Evolutionary conservation across 345 rosid species (phyloP), one percentile per base, ranked within the genome.

Genomic region (Acer saccharum): DNA sequence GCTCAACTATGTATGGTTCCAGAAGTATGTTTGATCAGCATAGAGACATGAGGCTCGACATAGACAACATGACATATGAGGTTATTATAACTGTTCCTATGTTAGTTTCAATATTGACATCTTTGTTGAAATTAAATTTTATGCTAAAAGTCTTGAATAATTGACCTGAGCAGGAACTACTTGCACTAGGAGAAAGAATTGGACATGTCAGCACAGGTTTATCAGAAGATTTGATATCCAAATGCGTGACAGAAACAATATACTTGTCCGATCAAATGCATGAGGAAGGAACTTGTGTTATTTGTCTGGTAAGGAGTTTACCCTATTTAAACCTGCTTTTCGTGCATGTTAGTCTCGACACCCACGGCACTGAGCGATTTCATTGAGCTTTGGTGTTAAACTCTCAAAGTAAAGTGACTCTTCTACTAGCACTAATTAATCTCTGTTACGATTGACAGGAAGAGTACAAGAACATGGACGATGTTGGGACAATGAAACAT

Each of bases 31-130:
- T 82, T 64, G 98, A 95, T 87, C 92, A 90, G 79, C 91, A 95
- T 77, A 79, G 91, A 79, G 98, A 93, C 75, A 83, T 95, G 97
- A 95, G 97, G 80, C 87, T 95, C 14, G 95, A 95, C 85, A 74
- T 88, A 66, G 98, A 95, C 84, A 79, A 84, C 88, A 91, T 95
- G 97, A 85, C 84, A 70, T 95, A 95, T 52, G 98, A 95, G 98
- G 98, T 91, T 71, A 58, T 68, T 50, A 52, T 63, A 12, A 41
- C 14, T n/a, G 21, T 69, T 73, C 14, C 39, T 9, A 2, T 72
- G 50, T 78, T 18, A 17, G n/a, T 50, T 50, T 43, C 60, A 75
- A 62, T 71, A 8, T 52, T 52, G 58, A 3, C 69, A 71, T 78
- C 57, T 44, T 60, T 11, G 9, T n/a, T 27, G 8, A 25, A 57